phyloP scores from a whole-genome alignment of 495 filamentous ascomycete species.

The Pyrenula aspistea region DNA sequence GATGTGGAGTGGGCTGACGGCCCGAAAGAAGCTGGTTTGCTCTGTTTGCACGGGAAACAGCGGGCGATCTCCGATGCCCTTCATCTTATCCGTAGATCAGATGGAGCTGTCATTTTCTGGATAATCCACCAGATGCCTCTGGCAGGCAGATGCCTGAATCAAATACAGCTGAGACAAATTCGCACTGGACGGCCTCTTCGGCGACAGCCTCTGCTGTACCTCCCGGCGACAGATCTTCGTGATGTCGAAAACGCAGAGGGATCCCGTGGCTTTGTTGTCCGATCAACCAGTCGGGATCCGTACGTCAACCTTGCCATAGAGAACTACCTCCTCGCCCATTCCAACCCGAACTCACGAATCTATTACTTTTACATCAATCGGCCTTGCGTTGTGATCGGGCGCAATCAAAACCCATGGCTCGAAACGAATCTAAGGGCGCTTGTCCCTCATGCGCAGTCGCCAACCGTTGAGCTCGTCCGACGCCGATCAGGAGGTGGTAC shows the following conservation, averaged over 20 bases:
- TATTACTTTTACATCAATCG: conserved; percentile 81
- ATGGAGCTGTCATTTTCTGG: too few species aligned
- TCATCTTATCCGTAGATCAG: too few species aligned
- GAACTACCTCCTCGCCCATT: conserved; percentile 69
- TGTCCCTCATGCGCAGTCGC: conserved; percentile 5
- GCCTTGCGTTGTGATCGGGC: conserved; percentile 79
- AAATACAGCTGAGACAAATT: background rate
- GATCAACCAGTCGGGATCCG: conserved; percentile 77
- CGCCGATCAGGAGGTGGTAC: conserved; percentile 81
- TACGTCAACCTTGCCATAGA: conserved; percentile 93
- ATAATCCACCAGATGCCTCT: background rate
- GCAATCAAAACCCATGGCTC: conserved; percentile 96
- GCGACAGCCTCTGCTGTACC: background rate
- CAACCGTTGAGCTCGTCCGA: conserved; percentile 36
- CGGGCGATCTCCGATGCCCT: too few species aligned
- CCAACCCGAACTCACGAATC: conserved; percentile 55
- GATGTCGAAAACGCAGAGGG: background rate
- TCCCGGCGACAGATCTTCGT: background rate
- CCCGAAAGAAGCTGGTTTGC: background rate
- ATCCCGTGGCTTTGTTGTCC: background rate
- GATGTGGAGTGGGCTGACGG: too few species aligned
- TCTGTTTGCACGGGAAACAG: background rate
- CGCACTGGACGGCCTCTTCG: background rate
- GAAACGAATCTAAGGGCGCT: conserved; percentile 66
- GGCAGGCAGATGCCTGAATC: background rate